These are phyloP conservation scores for Diplodia mutila DNA, from an alignment of 2,329 filamentous ascomycete genomes.

Conservation along the genomic window DNA sequence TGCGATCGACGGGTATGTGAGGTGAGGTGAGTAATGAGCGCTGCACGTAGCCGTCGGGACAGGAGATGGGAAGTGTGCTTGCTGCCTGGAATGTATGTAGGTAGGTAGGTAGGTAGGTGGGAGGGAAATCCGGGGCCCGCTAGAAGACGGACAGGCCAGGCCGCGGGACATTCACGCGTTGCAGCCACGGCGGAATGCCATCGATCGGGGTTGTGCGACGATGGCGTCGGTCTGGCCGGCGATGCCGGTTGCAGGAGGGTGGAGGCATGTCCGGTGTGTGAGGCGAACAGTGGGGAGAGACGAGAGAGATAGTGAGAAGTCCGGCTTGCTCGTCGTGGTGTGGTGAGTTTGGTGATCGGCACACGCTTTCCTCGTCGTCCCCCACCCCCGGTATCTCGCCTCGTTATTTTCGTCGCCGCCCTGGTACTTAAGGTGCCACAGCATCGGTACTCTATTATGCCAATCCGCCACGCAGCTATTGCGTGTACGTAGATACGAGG, in stretches of 20 bases:
- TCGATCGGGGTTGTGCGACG: background rate
- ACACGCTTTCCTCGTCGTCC: background rate
- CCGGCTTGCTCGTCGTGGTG: background rate
- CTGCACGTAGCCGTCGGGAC: background rate
- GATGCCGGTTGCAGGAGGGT: background rate
- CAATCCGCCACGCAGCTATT: background rate
- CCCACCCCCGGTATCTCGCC: background rate
- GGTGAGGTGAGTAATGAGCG: background rate
- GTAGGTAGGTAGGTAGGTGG: too few relatives aligned
- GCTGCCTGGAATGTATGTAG: background rate
- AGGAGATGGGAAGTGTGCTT: background rate
- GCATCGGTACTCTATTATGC: background rate
- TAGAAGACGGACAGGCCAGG: background rate
- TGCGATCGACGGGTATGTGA: slow-evolving; percentile 4
- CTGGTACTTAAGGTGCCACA: background rate
- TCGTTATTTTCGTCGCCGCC: slow-evolving; percentile 13
- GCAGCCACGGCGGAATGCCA: background rate
- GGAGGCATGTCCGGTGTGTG: background rate
- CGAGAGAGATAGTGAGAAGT: background rate
- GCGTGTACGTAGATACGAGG: background rate
- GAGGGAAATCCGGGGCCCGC: too few relatives aligned
- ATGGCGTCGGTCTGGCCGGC: background rate
- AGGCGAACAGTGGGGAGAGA: background rate
- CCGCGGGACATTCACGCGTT: background rate
- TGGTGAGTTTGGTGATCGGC: slow-evolving; percentile 1